Percentiles rank a stretch among this genome's conserved stretches.
These are phyloP conservation scores for Candida coleopterorum DNA, from an alignment of 805 yeast genomes.

Conservation along the genomic window DNA sequence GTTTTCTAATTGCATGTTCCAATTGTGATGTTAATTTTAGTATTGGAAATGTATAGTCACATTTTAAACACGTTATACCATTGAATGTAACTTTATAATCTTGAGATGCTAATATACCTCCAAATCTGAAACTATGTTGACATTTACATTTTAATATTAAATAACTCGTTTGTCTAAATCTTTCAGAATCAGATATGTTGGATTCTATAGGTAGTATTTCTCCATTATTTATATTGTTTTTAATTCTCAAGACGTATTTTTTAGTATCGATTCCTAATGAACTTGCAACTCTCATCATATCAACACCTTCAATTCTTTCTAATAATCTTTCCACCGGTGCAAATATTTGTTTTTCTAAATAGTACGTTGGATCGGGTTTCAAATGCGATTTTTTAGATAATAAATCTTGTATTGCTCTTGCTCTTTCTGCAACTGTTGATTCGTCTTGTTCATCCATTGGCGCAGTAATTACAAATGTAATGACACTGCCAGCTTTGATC, in stretches of 20 bases:
- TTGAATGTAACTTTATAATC: constrained; percentile 57
- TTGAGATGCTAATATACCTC: constrained; percentile 66
- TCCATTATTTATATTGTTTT: constrained; percentile 32
- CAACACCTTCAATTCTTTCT: constrained; percentile 83
- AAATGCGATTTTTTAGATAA: constrained; percentile 46
- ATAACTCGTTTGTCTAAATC: constrained; percentile 63
- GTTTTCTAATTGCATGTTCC: constrained; percentile 65
- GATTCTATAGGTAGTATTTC: constrained; percentile 74
- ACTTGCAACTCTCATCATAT: constrained; percentile 69
- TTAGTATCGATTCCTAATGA: constrained; percentile 74
- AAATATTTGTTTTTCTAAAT: constrained; percentile 81
- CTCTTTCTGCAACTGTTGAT: constrained; percentile 65
- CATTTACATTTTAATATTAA: constrained; percentile 62
- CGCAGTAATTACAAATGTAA: constrained; percentile 74
- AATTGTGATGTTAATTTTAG: constrained; percentile 65
- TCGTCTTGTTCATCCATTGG: constrained; percentile 26
- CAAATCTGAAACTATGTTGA: constrained; percentile 55
- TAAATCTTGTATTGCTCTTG: constrained; percentile 76
- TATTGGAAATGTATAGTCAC: constrained; percentile 48
- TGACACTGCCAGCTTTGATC: constrained; percentile 83
- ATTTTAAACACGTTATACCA: constrained; percentile 68
- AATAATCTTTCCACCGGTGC: constrained; percentile 88
- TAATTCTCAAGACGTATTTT: constrained; percentile 46
- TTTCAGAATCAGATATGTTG: constrained; percentile 72
- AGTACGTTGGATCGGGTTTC: constrained; percentile 70